Conservation (phyloP, 495 filamentous ascomycete species). For the Mycothermus thermophilus region DNA sequence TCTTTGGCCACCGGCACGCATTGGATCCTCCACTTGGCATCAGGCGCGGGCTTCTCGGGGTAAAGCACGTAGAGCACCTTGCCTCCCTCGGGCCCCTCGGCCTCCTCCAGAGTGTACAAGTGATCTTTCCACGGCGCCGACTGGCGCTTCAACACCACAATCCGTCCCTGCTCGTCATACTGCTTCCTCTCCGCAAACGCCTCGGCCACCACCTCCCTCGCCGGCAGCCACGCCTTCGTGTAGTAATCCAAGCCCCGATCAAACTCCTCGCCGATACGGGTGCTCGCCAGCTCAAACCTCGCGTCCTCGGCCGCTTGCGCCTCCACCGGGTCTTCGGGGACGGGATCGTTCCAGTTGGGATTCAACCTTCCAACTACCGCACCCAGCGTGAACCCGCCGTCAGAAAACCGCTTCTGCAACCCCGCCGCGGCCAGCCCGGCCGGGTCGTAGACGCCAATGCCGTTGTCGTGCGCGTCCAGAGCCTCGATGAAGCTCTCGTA, state of each 20-base stretch:
- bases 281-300: slow-evolving; percentile 60
- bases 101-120: slow-evolving; percentile 71
- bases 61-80: slow-evolving; percentile 87
- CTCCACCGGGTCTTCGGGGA: slow-evolving; percentile 32
- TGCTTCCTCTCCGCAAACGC: slow-evolving; percentile 53
- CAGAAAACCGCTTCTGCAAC: slow-evolving; percentile 64
- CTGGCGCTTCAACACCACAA: slow-evolving; percentile 62
- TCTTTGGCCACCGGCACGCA: slow-evolving; percentile 65
- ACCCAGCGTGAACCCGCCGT: slow-evolving; percentile 68
- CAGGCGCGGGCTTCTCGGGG: slow-evolving; percentile 56
- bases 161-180: slow-evolving; percentile 57
- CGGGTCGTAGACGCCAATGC: slow-evolving; percentile 66
- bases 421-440: slow-evolving; percentile 46
- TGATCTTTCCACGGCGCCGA: slow-evolving; percentile 92
- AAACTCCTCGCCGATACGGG: slow-evolving; percentile 78
- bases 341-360: slow-evolving; percentile 47
- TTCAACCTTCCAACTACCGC: slow-evolving; percentile 78
- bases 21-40: slow-evolving; percentile 82
- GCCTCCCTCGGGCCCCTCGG: slow-evolving; percentile 31
- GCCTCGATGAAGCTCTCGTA: slow-evolving; percentile 93
- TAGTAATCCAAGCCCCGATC: slow-evolving; percentile 59
- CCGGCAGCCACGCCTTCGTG: slow-evolving; percentile 69
- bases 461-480: slow-evolving; percentile 95
- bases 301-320: slow-evolving; percentile 66
- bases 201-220: slow-evolving; percentile 56